Percentiles rank a stretch among this genome's conserved stretches.
Evolutionary conservation across 306 rosid genomes (phyloP).

Genomic region (Abrus precatorius): DNA sequence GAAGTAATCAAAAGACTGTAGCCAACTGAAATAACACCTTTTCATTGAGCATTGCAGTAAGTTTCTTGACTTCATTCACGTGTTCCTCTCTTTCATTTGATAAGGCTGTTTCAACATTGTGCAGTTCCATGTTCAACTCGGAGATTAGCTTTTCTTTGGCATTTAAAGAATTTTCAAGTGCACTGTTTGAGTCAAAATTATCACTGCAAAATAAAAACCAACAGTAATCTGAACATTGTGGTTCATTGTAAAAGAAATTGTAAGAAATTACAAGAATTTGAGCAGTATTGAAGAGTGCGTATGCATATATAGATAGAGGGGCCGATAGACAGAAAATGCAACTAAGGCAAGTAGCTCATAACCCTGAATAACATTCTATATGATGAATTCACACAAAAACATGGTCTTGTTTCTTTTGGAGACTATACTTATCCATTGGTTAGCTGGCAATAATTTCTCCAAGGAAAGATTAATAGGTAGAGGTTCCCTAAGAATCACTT

Average conservation of each 20-base stretch:
- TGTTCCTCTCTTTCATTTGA: constrained; percentile 91
- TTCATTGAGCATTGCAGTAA: constrained; percentile 81
- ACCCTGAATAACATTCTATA: constrained; percentile 28
- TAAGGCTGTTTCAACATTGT: constrained; percentile 84
- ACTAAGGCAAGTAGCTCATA: constrained; percentile 22
- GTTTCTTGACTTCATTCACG: constrained; percentile 84
- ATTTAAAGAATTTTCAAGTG: constrained; percentile 92
- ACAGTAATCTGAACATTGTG: constrained; percentile 39
- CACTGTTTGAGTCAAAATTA: constrained; percentile 74
- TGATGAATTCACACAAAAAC: constrained; percentile 42
- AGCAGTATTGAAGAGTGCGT: constrained; percentile 18
- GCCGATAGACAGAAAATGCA: constrained; percentile 20
- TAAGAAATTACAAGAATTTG: constrained; percentile 3
- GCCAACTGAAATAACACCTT: constrained; percentile 62
- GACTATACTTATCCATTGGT: constrained; percentile 33
- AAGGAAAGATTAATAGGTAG: constrained; percentile 9
- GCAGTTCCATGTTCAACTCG: constrained; percentile 96
- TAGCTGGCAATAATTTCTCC: constrained; percentile 19
- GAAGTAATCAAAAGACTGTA: constrained; percentile 20
- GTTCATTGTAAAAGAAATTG: neutral
- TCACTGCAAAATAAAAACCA: constrained; percentile 71
- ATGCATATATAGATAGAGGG: constrained; percentile 28
- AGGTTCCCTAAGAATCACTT: constrained; percentile 20
- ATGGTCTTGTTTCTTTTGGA: constrained; percentile 21
- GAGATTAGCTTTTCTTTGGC: constrained; percentile 94